These are phyloP conservation scores for Helotiales sp. DNA, from an alignment of 2,329 filamentous ascomycete genomes.

Conservation along the genomic window DNA sequence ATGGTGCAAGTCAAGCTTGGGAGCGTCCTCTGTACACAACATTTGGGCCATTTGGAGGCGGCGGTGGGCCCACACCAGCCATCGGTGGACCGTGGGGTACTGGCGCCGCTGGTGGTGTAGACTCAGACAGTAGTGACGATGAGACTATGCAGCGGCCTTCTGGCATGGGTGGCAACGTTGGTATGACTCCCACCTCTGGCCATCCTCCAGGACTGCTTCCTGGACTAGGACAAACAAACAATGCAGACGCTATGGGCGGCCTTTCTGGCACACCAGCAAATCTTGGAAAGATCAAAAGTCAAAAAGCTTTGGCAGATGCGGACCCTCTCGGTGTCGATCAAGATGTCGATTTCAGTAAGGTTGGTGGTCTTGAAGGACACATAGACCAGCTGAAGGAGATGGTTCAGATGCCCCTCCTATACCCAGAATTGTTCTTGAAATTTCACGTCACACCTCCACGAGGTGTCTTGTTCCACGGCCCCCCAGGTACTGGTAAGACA, in stretches of 20 bases:
- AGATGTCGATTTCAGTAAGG: conserved; percentile 89
- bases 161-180: conserved; percentile 62
- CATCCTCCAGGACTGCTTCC: conserved; percentile 53
- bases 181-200: conserved; percentile 59
- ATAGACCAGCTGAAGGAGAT: conserved; percentile 99
- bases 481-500: conserved; percentile 93
- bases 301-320: conserved; percentile 86
- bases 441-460: conserved; percentile 94
- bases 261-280: conserved; percentile 70
- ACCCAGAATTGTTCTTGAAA: conserved; percentile 88
- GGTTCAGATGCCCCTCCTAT: conserved; percentile 91
- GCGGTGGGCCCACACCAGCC: conserved; percentile 56
- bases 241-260: conserved; percentile 54
- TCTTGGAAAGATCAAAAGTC: conserved; percentile 90
- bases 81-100: conserved; percentile 70
- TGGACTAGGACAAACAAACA: conserved; percentile 51
- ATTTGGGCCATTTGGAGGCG: conserved; percentile 89
- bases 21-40: conserved; percentile 86
- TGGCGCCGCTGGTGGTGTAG: conserved; percentile 73
- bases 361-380: conserved; percentile 88
- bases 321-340: conserved; percentile 92
- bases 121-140: conserved; percentile 97
- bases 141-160: conserved; percentile 69
- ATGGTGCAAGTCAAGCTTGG: conserved; percentile 48
- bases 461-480: conserved; percentile 94